phyloP scores from a whole-genome alignment of 2,329 filamentous ascomycete genomes.

The Neoscytalidium dimidiatum region DNA sequence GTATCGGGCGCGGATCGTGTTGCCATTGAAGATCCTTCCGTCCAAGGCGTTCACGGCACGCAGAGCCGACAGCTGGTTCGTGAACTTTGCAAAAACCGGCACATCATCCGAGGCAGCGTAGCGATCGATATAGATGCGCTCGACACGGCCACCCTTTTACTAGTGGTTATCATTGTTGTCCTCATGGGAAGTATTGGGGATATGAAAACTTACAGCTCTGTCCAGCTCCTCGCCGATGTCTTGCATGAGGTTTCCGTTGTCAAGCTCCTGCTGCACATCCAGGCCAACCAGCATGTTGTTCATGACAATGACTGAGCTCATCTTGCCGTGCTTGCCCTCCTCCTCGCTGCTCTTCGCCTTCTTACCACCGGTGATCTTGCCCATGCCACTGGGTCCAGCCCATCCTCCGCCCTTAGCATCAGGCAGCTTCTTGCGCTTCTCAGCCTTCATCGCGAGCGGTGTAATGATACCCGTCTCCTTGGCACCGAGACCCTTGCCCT shows the following conservation, averaged over 20 bases:
- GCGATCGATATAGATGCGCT: conserved; percentile 74
- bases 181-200: conserved; percentile 16
- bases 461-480: conserved; percentile 80
- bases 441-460: conserved; percentile 68
- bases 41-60: conserved; percentile 90
- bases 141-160: conserved; percentile 70
- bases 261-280: conserved; percentile 76
- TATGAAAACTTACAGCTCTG: conserved; percentile 61
- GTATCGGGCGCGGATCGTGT: conserved; percentile 78
- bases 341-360: conserved; percentile 49
- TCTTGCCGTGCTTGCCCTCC: conserved; percentile 46
- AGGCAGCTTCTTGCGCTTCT: conserved; percentile 78
- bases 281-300: conserved; percentile 85
- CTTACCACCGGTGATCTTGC: conserved; percentile 79
- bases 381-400: conserved; percentile 65
- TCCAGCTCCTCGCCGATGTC: conserved; percentile 95
- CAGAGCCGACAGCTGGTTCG: conserved; percentile 78
- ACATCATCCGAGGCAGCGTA: conserved; percentile 50
- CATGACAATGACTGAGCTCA: conserved; percentile 81
- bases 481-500: conserved; percentile 84
- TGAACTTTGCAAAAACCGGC: conserved; percentile 92
- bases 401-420: conserved; percentile 80
- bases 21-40: conserved; percentile 85
- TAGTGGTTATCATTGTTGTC: conserved; percentile 37
- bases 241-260: conserved; percentile 70